These are phyloP conservation scores for Elsinoe ampelina DNA, from an alignment of 2,329 filamentous ascomycete species.

Conservation along the genomic window DNA sequence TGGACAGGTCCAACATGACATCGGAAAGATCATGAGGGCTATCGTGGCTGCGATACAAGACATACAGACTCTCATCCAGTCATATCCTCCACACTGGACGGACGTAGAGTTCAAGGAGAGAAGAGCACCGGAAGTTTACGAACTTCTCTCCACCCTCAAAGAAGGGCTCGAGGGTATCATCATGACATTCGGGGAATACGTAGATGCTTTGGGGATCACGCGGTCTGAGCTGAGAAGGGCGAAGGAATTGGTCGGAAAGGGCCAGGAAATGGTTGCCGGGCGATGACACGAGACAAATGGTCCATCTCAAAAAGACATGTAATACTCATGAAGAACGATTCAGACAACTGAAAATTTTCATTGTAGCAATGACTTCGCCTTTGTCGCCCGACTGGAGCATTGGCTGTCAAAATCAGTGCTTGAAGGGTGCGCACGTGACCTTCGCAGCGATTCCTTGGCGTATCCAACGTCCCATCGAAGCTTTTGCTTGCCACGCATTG, in stretches of 20 bases:
- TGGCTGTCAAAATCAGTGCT: no score
- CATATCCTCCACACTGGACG: constrained; percentile 64
- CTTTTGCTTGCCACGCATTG: no score
- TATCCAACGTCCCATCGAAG: no score
- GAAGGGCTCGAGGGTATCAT: constrained; percentile 57
- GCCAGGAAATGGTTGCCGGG: constrained; percentile 18
- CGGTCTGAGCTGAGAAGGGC: constrained; percentile 64
- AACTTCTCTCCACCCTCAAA: constrained; percentile 56
- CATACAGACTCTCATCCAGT: constrained; percentile 57
- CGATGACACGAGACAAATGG: not conserved
- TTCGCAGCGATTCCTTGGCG: no score
- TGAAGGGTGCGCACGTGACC: no score
- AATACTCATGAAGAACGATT: no score
- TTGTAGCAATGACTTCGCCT: no score
- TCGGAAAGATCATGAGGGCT: constrained; percentile 63
- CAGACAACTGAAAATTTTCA: no score
- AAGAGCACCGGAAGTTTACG: constrained; percentile 56
- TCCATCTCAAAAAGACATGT: not conserved
- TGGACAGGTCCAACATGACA: constrained; percentile 76
- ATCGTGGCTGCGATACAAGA: constrained; percentile 60
- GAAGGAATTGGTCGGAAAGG: constrained; percentile 44
- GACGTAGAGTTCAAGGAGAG: constrained; percentile 52
- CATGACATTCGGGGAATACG: constrained; percentile 63
- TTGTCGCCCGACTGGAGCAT: no score
- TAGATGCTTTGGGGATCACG: constrained; percentile 59